phyloP scores from a whole-genome alignment of 1,284 basidiomycete species.

The Ceratobasidium sp. region DNA sequence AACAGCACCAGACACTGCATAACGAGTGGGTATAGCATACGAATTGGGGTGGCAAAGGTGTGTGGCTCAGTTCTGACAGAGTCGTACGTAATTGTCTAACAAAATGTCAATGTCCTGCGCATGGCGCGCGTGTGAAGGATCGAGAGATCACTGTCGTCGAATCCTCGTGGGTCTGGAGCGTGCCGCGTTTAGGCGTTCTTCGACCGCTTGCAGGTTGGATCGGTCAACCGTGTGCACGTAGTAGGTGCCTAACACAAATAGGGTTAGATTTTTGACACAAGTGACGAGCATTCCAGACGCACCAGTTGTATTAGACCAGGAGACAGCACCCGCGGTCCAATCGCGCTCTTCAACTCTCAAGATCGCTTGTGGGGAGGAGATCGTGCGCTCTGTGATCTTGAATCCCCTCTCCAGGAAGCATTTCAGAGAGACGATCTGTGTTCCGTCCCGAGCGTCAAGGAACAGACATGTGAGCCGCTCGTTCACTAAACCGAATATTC shows the following conservation, averaged over 20 bases:
- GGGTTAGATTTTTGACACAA: slow-evolving; percentile 7
- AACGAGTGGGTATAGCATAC: slow-evolving; percentile 7
- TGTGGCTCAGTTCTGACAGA: not conserved
- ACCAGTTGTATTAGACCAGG: slow-evolving; percentile 42
- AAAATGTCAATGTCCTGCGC: slow-evolving; percentile 19
- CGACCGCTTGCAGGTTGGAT: slow-evolving; percentile 39
- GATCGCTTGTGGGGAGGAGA: slow-evolving; percentile 45
- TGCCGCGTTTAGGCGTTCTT: slow-evolving; percentile 38
- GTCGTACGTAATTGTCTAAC: slow-evolving; percentile 20
- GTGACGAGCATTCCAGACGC: not conserved
- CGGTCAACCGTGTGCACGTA: slow-evolving; percentile 45
- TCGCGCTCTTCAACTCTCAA: slow-evolving; percentile 44
- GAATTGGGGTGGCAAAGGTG: slow-evolving; percentile 7
- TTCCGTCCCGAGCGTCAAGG: slow-evolving; percentile 46
- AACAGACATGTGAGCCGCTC: slow-evolving; percentile 46
- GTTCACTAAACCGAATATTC: slow-evolving; percentile 42
- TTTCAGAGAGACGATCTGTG: slow-evolving; percentile 46
- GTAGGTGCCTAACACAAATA: slow-evolving; percentile 38
- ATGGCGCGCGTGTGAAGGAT: slow-evolving; percentile 6
- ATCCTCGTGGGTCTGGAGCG: slow-evolving; percentile 39
- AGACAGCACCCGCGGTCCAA: slow-evolving; percentile 42
- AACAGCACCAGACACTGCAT: slow-evolving; percentile 8
- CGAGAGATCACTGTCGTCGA: slow-evolving; percentile 26
- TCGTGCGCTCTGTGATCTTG: slow-evolving; percentile 46
- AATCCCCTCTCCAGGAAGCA: slow-evolving; percentile 45